Evolutionary conservation across 2,329 filamentous ascomycete species (phyloP).

Genomic region (Trichoderma harzianum): DNA sequence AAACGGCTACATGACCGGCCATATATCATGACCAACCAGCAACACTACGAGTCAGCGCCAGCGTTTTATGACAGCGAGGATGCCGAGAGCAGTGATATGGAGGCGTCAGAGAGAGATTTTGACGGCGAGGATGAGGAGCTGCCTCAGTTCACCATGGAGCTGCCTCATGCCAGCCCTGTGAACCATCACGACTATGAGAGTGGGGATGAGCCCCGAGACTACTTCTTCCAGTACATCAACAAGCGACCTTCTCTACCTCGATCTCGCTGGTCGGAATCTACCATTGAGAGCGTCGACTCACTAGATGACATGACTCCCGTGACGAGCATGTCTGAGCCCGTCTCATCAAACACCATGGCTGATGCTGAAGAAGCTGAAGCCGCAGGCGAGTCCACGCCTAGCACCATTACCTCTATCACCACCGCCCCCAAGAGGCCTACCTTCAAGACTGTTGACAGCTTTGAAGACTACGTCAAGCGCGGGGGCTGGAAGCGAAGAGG

Average conservation of each 20-base stretch:
- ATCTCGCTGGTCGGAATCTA: slow-evolving; percentile 44
- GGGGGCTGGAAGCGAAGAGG: slow-evolving; percentile 44
- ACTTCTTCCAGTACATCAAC: slow-evolving; percentile 33
- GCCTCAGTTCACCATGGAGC: slow-evolving; percentile 27
- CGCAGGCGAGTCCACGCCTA: slow-evolving; percentile 22
- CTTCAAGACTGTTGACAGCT: slow-evolving; percentile 37
- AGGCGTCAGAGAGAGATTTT: slow-evolving; percentile 24
- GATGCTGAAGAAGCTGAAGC: slow-evolving; percentile 26
- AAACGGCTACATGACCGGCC: slow-evolving; percentile 37
- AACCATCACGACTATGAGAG: slow-evolving; percentile 25
- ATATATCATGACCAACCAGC: slow-evolving; percentile 27
- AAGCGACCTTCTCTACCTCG: slow-evolving; percentile 32
- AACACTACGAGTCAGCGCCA: slow-evolving; percentile 24
- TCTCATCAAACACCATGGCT: slow-evolving; percentile 22
- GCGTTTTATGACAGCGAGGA: slow-evolving; percentile 32
- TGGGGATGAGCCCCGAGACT: slow-evolving; percentile 30
- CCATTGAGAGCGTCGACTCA: slow-evolving; percentile 32
- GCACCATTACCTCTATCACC: slow-evolving; percentile 33
- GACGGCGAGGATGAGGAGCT: slow-evolving; percentile 3
- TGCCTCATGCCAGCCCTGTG: slow-evolving; percentile 30
- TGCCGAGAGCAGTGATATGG: slow-evolving; percentile 26
- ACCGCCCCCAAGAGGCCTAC: slow-evolving; percentile 34
- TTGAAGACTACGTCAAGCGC: slow-evolving; percentile 42
- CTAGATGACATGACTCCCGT: slow-evolving; percentile 24
- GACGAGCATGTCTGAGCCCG: slow-evolving; percentile 5